A percentile compares a stretch with the other conserved stretches of the same genome.
These are phyloP conservation scores for Zymoseptoria crescenta DNA, from an alignment of 2,329 filamentous ascomycete genomes.

Conservation along the genomic window DNA sequence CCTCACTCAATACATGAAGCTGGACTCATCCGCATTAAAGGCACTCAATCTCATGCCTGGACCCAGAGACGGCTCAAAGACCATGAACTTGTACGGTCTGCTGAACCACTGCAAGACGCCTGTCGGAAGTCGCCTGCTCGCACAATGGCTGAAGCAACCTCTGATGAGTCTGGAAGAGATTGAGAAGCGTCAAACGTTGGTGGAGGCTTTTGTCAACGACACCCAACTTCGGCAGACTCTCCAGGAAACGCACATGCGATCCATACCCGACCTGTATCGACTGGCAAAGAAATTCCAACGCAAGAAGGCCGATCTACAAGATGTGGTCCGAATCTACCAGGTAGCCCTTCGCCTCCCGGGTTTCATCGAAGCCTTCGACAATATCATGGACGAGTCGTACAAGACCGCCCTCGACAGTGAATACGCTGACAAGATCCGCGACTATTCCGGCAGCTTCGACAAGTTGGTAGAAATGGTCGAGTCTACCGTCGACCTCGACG, in stretches of 20 bases:
- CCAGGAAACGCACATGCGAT: conserved; percentile 90
- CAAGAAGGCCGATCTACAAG: conserved; percentile 82
- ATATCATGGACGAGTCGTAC: conserved; percentile 92
- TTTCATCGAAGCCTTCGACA: conserved; percentile 81
- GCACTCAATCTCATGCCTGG: conserved; percentile 97
- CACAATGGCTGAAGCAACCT: conserved; percentile 97
- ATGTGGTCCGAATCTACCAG: conserved; percentile 92
- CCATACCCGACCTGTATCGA: conserved; percentile 88
- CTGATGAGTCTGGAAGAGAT: conserved; percentile 88
- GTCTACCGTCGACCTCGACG: conserved; percentile 91
- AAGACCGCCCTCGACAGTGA: conserved; percentile 76
- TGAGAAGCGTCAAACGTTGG: conserved; percentile 82
- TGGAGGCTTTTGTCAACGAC: conserved; percentile 88
- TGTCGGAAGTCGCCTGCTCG: conserved; percentile 77
- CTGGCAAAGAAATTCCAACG: conserved; percentile 92
- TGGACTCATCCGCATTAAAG: conserved; percentile 88
- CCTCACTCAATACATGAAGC: conserved; percentile 93
- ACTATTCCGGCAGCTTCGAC: conserved; percentile 67
- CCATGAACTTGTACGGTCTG: conserved; percentile 89
- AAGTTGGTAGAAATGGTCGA: conserved; percentile 97
- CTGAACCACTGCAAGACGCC: conserved; percentile 98
- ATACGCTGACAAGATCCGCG: conserved; percentile 73
- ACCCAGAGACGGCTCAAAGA: conserved; percentile 88
- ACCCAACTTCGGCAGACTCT: conserved; percentile 91
- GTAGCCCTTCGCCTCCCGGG: conserved; percentile 85